Percentiles rank a stretch among this genome's conserved stretches.
These are phyloP conservation scores for Claviceps sp. DNA, from an alignment of 2,329 filamentous ascomycete genomes.

Conservation along the genomic window DNA sequence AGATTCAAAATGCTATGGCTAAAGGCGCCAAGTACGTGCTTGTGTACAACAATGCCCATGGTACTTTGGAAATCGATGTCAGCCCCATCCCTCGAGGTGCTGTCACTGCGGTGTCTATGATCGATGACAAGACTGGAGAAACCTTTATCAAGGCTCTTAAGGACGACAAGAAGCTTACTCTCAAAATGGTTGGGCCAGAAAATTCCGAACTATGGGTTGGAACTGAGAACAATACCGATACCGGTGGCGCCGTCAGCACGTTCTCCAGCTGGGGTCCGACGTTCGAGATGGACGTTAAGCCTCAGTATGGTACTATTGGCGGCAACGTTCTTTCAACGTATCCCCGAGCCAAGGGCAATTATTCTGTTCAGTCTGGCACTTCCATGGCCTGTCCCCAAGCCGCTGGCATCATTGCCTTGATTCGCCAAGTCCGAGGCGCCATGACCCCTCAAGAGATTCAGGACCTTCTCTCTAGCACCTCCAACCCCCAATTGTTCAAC, in stretches of 20 bases:
- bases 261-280: conserved; percentile 49
- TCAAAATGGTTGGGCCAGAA: conserved; percentile 24
- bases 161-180: conserved; percentile 27
- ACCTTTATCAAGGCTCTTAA: conserved; percentile 30
- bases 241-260: conserved; percentile 37
- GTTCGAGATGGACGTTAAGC: conserved; percentile 43
- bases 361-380: conserved; percentile 40
- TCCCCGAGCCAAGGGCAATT: conserved; percentile 30
- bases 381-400: conserved; percentile 48
- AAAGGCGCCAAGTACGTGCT: conserved; percentile 47
- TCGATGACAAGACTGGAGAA: conserved; percentile 26
- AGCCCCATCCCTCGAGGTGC: conserved; percentile 5
- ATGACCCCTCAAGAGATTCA: conserved; percentile 36
- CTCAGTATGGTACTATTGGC: conserved; percentile 41
- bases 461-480: conserved; percentile 34
- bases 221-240: conserved; percentile 18
- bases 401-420: conserved; percentile 40
- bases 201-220: conserved; percentile 15
- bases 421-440: conserved; percentile 37
- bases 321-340: conserved; percentile 46
- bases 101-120: conserved; percentile 27
- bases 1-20: conserved; percentile 37
- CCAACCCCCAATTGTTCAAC: conserved; percentile 36
- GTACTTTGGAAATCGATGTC: conserved; percentile 18
- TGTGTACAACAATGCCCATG: conserved; percentile 42